These are phyloP conservation scores for Skeletonema grethae DNA, from an alignment of 108 stramenopile species.

Conservation along the genomic window DNA sequence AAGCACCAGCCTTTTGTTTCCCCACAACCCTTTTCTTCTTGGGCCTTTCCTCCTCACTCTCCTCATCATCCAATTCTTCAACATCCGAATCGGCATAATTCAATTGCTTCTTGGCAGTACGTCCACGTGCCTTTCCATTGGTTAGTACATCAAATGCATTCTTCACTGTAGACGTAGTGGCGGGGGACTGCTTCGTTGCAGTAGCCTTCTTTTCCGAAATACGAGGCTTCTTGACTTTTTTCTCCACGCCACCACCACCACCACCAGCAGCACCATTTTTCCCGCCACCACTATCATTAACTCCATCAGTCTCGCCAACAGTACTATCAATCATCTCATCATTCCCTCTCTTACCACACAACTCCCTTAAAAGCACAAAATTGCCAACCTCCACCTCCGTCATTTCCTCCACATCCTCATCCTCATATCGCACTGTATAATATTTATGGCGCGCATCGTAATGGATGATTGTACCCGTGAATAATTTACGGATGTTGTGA, in stretches of 20 bases:
- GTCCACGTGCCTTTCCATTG: background rate
- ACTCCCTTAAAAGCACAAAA: background rate
- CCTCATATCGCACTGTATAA: constrained; percentile 9
- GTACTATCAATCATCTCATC: too few relatives aligned
- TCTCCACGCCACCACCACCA: background rate
- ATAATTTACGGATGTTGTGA: background rate
- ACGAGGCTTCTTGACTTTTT: constrained; percentile 8
- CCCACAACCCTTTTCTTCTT: background rate
- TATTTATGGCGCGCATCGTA: background rate
- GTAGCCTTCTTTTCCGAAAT: constrained; percentile 5
- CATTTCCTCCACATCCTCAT: constrained; percentile 13
- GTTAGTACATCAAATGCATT: background rate
- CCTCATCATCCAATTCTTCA: constrained; percentile 17
- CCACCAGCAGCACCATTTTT: background rate
- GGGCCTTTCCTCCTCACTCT: constrained; percentile 12
- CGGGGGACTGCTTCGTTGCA: background rate
- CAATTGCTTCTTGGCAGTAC: constrained; percentile 19
- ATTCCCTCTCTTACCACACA: background rate
- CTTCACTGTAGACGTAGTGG: background rate
- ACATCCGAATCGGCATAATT: constrained; percentile 17
- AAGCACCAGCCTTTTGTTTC: background rate
- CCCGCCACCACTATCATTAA: background rate
- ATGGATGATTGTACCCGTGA: background rate
- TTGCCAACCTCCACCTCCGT: constrained; percentile 6
- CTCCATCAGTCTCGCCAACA: background rate